Evolutionary conservation across 73 alveolate genomes (phyloP).

Genomic region (Symbiodinium pilosum): DNA sequence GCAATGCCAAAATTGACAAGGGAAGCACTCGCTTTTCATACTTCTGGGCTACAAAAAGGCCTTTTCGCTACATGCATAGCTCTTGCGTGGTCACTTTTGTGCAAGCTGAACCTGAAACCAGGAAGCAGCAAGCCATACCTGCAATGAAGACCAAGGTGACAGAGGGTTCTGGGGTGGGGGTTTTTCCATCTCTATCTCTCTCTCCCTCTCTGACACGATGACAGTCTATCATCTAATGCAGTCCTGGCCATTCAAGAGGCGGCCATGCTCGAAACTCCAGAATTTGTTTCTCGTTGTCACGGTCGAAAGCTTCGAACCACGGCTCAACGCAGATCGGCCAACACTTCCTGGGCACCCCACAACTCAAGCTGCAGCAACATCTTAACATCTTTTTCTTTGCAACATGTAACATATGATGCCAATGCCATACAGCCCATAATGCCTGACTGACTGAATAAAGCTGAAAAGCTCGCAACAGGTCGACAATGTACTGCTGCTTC

Average conservation of each 20-base stretch:
- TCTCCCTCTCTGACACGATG: too few relatives aligned
- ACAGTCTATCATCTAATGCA: background rate
- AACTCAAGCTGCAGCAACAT: background rate
- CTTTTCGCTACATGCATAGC: constrained; percentile 9
- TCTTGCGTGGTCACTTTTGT: background rate
- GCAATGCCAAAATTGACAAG: background rate
- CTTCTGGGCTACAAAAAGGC: background rate
- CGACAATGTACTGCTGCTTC: too few relatives aligned
- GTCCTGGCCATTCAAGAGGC: background rate
- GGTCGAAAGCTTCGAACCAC: background rate
- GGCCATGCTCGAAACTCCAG: background rate
- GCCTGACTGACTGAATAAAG: too few relatives aligned
- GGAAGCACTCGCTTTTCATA: background rate
- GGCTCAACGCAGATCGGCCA: background rate
- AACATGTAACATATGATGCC: too few relatives aligned
- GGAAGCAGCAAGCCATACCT: background rate
- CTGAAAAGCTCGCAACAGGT: too few relatives aligned
- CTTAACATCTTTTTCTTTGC: too few relatives aligned
- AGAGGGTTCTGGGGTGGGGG: background rate
- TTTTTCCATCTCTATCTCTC: too few relatives aligned
- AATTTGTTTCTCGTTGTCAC: background rate
- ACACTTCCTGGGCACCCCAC: background rate
- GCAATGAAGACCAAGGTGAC: background rate
- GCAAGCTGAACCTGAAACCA: background rate
- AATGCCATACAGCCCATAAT: too few relatives aligned